Percentiles rank a stretch among this genome's conserved stretches.
Evolutionary conservation across 495 filamentous ascomycete species (phyloP).

Genomic region (Bombardia bombarda): DNA sequence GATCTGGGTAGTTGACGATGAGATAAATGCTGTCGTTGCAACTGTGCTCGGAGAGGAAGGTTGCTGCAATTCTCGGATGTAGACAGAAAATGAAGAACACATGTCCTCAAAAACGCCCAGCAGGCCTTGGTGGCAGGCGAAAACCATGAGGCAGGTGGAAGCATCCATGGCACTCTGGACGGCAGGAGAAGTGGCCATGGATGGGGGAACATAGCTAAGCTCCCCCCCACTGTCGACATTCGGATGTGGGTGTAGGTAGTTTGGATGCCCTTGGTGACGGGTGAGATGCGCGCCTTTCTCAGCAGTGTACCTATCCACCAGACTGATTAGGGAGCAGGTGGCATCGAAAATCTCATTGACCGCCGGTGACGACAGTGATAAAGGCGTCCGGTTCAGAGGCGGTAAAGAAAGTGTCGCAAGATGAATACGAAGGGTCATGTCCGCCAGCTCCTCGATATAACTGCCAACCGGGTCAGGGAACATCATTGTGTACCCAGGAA

Average conservation of each 20-base stretch:
- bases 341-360: constrained; percentile 11
- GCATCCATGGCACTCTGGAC: constrained; percentile 4
- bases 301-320: constrained; percentile 6
- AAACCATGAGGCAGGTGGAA: constrained; percentile 2
- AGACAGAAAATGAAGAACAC: background rate
- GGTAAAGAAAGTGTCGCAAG: constrained; percentile 1
- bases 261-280: background rate
- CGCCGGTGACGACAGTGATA: constrained; percentile 1
- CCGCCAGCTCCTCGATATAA: constrained; percentile 1
- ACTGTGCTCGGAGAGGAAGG: background rate
- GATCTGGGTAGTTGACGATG: background rate
- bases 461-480: too few relatives aligned
- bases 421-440: constrained; percentile 7
- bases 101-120: constrained; percentile 11
- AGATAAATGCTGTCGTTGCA: background rate
- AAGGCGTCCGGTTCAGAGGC: background rate
- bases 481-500: too few relatives aligned
- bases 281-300: background rate
- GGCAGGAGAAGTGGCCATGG: background rate
- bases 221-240: background rate
- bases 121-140: constrained; percentile 8
- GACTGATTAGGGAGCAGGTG: constrained; percentile 9
- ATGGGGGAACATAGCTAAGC: background rate
- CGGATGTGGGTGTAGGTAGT: background rate
- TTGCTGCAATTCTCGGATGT: background rate